Evolutionary conservation across 768 basidiomycete species (phyloP), one percentile per base, ranked within the genome.

Genomic region (Auriscalpium vulgare): DNA sequence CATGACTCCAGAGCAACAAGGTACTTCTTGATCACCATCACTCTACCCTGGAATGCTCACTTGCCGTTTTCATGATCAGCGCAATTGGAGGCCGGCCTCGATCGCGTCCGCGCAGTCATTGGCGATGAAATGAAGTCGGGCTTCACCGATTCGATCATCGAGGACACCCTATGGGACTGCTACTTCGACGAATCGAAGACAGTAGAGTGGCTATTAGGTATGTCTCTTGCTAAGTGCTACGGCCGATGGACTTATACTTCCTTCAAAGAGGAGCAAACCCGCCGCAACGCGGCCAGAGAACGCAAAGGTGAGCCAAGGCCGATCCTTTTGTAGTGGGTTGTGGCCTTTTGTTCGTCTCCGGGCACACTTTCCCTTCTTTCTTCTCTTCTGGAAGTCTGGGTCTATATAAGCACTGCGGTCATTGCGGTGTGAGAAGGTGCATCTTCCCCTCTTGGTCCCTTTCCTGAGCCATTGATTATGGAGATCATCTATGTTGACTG

Each of bases 121-220:
- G 93, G 92, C 7, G 69, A 77, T 52, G 81, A 82, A 65, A 77
- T 77, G 14, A 64, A 76, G 23, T 85, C 85, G 36, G 87, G 84
- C 8, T 71, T 95, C 47, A 76, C 87, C 45, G 90, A 95, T 67
- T 69, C 74, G 37, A 77, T 83, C 51, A 88, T 99, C 66, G 81
- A 79, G 65, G 87, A 91, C 59, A 76, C 80, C 0, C 74, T 98
- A 47, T 98, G 93, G 88, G 84, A 98, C 63, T 82, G 74, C 64
- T 89, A 88, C 69, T 97, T 95, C 63, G 85, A 95, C 65, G 78
- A 88, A 14, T 83, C 91, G 37, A 78, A 84, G 68, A 83, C 88
- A 16, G 71, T 95, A 10, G 73, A 81, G 36, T 91, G 84, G 81
- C 74, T 91, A 29, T 62, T 87, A 38, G 86, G 92, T 93, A 58